Base-by-base conservation (phyloP, 768 basidiomycete species). In the Galerina marginata region DNA sequence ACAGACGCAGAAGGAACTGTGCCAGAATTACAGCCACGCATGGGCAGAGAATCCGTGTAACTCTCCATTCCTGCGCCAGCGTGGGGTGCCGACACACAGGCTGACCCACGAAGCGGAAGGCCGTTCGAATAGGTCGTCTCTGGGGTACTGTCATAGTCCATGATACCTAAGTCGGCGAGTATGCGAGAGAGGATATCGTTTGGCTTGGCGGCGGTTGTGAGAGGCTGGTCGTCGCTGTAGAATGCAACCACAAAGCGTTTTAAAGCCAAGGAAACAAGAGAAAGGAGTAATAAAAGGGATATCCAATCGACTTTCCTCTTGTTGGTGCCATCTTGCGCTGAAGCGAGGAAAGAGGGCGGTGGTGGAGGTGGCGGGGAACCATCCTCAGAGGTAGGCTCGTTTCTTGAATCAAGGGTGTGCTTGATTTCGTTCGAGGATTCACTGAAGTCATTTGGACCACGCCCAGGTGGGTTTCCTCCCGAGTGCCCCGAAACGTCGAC, bases 331-430 rank as follows among this genome's bases (percentile, higher is more conserved):
- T 55, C 54, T 16, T 29, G 43, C 9, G n/a, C 26, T 20, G 52
- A 38, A 45, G 29, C 25, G 45, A 42, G 43, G 16, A 43, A 45
- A 14, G 54, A 43, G 14, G 54, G 54, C 16, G 54, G 54, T 15
- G 54, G 54, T n/a, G 54, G 54, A 9, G 54, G 47, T 26, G 47
- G 54, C 40, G 54, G 54, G 16, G 43, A 43, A 33, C 43, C 54
- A 29, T 23, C 47, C n/a, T 48, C 2, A 33, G 26, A 48, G 47
- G 14, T 20, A 29, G 23, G 26, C 9, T 4, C 14, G 6, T 12
- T 15, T 29, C 15, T 48, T 14, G 47, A 6, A 33, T 33, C 29
- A 33, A 5, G 14, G 6, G 4, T n/a, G 26, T 15, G 47, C 47
- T 48, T 14, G 12, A n/a, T 48, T 29, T 25, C 47, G 4, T 26